Evolutionary conservation across 306 rosid genomes (phyloP).

Genomic region (Cucumis hystrix): DNA sequence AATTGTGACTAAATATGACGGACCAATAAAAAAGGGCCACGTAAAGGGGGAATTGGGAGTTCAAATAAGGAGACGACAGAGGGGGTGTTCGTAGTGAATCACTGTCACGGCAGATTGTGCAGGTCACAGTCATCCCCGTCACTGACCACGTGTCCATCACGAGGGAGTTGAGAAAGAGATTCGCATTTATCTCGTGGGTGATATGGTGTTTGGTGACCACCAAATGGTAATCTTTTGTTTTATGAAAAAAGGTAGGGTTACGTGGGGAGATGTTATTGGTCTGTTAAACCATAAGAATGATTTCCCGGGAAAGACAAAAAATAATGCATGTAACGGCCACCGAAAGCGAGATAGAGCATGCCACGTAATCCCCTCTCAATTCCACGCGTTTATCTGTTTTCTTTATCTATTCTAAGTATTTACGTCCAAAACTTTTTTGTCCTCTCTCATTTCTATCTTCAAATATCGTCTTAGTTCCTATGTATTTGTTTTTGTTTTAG

Average conservation of each 20-base stretch:
- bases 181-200: slow-evolving; percentile 3
- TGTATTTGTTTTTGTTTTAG: no score
- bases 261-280: not conserved
- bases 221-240: not conserved
- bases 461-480: no score
- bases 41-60: not conserved
- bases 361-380: not conserved
- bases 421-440: not conserved
- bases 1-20: not conserved
- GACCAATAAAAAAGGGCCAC: not conserved
- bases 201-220: not conserved
- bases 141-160: not conserved
- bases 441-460: not conserved
- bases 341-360: not conserved
- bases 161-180: not conserved
- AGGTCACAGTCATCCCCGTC: slow-evolving; percentile 2
- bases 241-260: not conserved
- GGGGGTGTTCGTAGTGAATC: not conserved
- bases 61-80: not conserved
- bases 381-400: not conserved
- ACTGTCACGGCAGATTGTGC: not conserved
- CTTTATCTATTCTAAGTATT: not conserved
- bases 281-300: not conserved
- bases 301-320: not conserved
- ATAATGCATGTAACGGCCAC: slow-evolving; percentile 2